A percentile compares a stretch with the other conserved stretches of the same genome.
Evolutionary conservation across 495 filamentous ascomycete species (phyloP).

Genomic region (Lasiosphaeria miniovina): DNA sequence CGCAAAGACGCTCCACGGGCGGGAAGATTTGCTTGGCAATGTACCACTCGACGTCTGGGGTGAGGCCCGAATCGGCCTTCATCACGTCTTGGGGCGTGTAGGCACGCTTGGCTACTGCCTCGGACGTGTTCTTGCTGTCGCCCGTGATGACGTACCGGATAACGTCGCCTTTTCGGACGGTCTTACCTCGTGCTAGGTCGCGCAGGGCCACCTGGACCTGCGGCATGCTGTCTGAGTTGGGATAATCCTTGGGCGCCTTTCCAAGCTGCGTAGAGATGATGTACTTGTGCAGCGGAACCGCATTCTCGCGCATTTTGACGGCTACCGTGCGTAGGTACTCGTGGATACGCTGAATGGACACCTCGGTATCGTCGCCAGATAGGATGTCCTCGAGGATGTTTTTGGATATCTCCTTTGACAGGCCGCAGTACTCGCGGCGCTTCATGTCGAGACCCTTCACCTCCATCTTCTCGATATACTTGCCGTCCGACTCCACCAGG

Average conservation of each 20-base stretch:
- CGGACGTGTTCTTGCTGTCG: conserved; percentile 66
- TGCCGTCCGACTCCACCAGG: conserved; percentile 82
- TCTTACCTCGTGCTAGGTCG: conserved; percentile 82
- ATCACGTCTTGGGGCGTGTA: conserved; percentile 82
- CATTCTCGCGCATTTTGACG: conserved; percentile 73
- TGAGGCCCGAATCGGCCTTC: conserved; percentile 67
- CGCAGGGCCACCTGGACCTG: conserved; percentile 92
- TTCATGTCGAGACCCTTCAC: conserved; percentile 99
- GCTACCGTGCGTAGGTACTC: conserved; percentile 83
- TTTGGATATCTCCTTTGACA: conserved; percentile 90
- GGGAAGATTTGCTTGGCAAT: conserved; percentile 98
- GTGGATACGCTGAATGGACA: conserved; percentile 84
- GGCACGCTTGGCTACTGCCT: conserved; percentile 79
- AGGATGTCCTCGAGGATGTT: conserved; percentile 84
- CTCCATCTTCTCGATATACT: conserved; percentile 89
- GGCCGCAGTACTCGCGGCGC: conserved; percentile 88
- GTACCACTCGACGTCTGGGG: conserved; percentile 93
- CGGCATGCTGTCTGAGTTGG: conserved; percentile 91
- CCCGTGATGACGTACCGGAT: conserved; percentile 92
- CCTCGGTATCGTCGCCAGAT: conserved; percentile 87
- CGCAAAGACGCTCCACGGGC: conserved; percentile 95
- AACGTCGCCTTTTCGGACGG: conserved; percentile 86
- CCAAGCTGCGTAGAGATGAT: conserved; percentile 97
- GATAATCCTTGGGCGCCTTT: conserved; percentile 89
- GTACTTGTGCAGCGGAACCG: conserved; percentile 77